Percentiles rank a stretch among this genome's conserved stretches.
These are phyloP conservation scores for Betula pendula DNA, from an alignment of 306 rosid species.

Conservation along the genomic window DNA sequence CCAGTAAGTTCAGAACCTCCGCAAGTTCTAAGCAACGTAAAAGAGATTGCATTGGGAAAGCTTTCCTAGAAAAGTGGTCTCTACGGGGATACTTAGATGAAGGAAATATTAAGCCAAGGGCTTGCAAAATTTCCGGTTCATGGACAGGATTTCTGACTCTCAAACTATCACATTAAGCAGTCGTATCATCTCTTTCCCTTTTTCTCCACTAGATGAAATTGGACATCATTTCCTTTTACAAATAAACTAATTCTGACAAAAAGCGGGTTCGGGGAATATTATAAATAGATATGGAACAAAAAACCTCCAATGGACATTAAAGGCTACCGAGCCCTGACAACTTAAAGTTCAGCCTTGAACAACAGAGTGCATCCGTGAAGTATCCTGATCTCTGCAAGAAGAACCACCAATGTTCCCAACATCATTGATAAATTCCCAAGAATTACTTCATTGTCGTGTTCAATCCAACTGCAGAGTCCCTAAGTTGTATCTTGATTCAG, in stretches of 20 bases:
- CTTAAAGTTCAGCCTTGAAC: not conserved
- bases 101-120: not conserved
- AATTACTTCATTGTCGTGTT: not conserved
- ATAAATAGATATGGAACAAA: not conserved
- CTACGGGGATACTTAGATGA: not conserved
- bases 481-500: not conserved
- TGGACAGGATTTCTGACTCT: not conserved
- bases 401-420: not conserved
- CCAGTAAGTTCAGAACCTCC: conserved; percentile 1
- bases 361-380: not conserved
- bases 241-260: not conserved
- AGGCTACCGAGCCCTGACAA: not conserved
- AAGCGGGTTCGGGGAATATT: not conserved
- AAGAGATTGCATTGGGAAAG: not conserved
- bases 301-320: conserved; percentile 4
- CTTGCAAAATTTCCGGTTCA: not conserved
- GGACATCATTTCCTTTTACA: not conserved
- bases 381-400: not conserved
- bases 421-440: not conserved
- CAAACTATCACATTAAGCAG: not conserved
- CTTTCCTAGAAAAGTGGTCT: not conserved
- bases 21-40: not conserved
- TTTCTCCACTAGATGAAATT: not conserved
- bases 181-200: not conserved
- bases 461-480: not conserved